phyloP scores from a whole-genome alignment of 805 yeast genomes.

The Myxozyma udenii region DNA sequence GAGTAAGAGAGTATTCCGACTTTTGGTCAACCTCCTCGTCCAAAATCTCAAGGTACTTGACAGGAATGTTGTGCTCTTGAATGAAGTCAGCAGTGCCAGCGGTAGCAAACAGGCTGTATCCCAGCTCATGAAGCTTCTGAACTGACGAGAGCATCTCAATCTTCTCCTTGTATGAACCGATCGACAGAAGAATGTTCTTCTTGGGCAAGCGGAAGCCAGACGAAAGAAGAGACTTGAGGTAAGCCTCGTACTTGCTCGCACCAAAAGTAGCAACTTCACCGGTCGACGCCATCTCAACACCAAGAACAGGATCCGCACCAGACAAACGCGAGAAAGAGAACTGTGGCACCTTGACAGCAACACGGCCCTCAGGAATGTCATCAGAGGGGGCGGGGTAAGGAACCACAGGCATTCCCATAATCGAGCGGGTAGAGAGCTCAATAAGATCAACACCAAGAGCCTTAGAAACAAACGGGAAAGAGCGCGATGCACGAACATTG shows the following conservation, averaged over 20 bases:
- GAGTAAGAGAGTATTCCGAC: slow-evolving; percentile 90
- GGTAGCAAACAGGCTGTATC: slow-evolving; percentile 90
- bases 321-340: slow-evolving; percentile 94
- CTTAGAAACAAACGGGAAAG: slow-evolving; percentile 97
- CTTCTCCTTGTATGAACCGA: slow-evolving; percentile 97
- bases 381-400: slow-evolving; percentile 88
- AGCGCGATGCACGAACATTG: slow-evolving; percentile 98
- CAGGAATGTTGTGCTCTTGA: slow-evolving; percentile 91
- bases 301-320: slow-evolving; percentile 96
- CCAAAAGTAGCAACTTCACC: slow-evolving; percentile 99
- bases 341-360: slow-evolving; percentile 95
- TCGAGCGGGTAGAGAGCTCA: slow-evolving; percentile 95
- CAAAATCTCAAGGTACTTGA: slow-evolving; percentile 88
- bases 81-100: slow-evolving; percentile 99
- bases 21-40: slow-evolving; percentile 51
- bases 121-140: slow-evolving; percentile 72
- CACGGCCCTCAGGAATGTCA: slow-evolving; percentile 67
- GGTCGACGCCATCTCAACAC: slow-evolving; percentile 99
- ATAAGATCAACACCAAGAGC: slow-evolving; percentile 94
- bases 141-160: slow-evolving; percentile 88
- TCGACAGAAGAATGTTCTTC: slow-evolving; percentile 87
- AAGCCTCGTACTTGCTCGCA: slow-evolving; percentile 93
- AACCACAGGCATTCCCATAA: slow-evolving; percentile 78
- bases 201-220: slow-evolving; percentile 94
- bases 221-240: slow-evolving; percentile 87